Percentiles rank a stretch among this genome's conserved stretches.
Evolutionary conservation across 768 basidiomycete species (phyloP).

Genomic region (Epithele typhae): DNA sequence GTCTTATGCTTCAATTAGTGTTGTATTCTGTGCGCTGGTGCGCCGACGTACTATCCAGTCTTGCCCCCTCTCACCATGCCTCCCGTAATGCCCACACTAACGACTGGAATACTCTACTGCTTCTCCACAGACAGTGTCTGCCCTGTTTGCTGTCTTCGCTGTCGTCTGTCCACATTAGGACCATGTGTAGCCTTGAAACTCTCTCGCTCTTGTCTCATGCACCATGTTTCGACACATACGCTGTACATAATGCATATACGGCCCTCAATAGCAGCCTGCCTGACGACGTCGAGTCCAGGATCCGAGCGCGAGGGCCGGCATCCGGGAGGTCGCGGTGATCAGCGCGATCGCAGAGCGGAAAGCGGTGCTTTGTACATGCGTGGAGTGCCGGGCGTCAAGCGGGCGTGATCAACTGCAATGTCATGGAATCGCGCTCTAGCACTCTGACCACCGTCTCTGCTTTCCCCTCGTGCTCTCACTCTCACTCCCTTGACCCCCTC

Average conservation of each 20-base stretch:
- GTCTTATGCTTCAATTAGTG: slow-evolving; percentile 20
- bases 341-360: background rate
- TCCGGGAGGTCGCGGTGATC: background rate
- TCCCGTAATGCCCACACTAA: background rate
- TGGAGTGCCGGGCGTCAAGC: background rate
- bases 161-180: slow-evolving; percentile 21
- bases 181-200: slow-evolving; percentile 17
- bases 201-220: slow-evolving; percentile 6
- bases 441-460: background rate
- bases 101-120: slow-evolving; percentile 13
- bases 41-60: slow-evolving; percentile 3
- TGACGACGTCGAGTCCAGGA: too few species aligned
- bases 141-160: slow-evolving; percentile 19
- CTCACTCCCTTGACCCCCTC: background rate
- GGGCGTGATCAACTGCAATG: slow-evolving; percentile 1
- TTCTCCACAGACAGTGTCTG: slow-evolving; percentile 12
- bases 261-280: too few species aligned
- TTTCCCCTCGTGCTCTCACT: background rate
- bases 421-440: background rate
- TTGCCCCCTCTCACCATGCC: background rate
- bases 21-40: slow-evolving; percentile 13
- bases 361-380: background rate
- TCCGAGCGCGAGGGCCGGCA: background rate
- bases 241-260: background rate
- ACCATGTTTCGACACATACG: too few species aligned